These are phyloP conservation scores for Phytophthora ohioensis DNA, from an alignment of 352 stramenopile genomes.

Conservation along the genomic window DNA sequence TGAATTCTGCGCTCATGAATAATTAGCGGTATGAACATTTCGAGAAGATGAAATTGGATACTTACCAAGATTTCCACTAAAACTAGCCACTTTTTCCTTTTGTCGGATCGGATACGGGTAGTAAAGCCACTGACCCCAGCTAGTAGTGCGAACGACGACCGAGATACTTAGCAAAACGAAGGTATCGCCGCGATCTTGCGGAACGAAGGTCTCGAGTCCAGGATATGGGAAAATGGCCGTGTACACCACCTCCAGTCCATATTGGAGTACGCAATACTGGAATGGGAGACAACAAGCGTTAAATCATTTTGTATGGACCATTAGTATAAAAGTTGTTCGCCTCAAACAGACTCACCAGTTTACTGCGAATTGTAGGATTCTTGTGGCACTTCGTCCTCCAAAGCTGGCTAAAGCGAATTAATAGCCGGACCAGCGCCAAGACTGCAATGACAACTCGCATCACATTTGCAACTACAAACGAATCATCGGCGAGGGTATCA, in stretches of 20 bases:
- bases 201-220: conserved; percentile 49
- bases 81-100: conserved; percentile 69
- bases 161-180: conserved; percentile 59
- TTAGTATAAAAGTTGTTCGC: no score
- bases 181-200: conserved; percentile 25
- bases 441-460: conserved; percentile 38
- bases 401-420: conserved; percentile 31
- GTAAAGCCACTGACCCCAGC: conserved; percentile 67
- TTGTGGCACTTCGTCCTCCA: conserved; percentile 26
- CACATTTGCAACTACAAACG: conserved; percentile 46
- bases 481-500: conserved; percentile 46
- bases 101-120: conserved; percentile 77
- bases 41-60: not conserved
- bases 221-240: conserved; percentile 62
- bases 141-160: conserved; percentile 51
- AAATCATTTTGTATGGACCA: no score
- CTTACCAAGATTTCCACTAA: conserved; percentile 63
- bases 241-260: conserved; percentile 48
- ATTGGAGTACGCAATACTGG: conserved; percentile 25
- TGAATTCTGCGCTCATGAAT: conserved; percentile 54
- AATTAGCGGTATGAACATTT: not conserved
- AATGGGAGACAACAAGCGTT: not conserved
- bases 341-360: conserved; percentile 21
- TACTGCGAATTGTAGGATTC: conserved; percentile 1
- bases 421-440: conserved; percentile 22